Conservation (phyloP, 305 asterid species). For the Ajuga reptans region DNA sequence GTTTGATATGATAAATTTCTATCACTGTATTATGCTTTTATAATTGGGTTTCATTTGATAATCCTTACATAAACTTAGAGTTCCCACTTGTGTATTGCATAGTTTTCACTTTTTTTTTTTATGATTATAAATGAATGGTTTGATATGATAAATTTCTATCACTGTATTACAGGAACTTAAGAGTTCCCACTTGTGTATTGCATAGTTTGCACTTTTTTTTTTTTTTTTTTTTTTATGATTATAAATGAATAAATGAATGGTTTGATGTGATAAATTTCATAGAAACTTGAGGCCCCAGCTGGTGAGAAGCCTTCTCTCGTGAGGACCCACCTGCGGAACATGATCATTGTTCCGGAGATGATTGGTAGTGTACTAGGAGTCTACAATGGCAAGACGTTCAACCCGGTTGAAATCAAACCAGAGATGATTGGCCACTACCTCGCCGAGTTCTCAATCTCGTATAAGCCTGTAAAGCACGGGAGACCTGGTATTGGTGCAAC, state of each 20-base stretch:
- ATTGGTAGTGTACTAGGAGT: slow-evolving; percentile 75
- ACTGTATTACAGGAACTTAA: too few species aligned
- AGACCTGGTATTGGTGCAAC: slow-evolving; percentile 56
- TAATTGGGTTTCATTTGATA: too few species aligned
- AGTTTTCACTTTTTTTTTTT: background rate
- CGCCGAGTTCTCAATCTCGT: slow-evolving; percentile 71
- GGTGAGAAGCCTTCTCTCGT: slow-evolving; percentile 67
- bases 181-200: background rate
- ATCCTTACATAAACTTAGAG: too few species aligned
- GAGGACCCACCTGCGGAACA: slow-evolving; percentile 61
- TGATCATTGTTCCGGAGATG: slow-evolving; percentile 78
- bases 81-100: background rate
- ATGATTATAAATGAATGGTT: background rate
- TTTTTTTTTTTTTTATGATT: too few species aligned
- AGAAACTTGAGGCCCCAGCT: slow-evolving; percentile 58
- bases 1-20: background rate
- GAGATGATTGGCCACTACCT: slow-evolving; percentile 81
- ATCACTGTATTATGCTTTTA: too few species aligned
- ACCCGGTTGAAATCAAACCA: slow-evolving; percentile 66
- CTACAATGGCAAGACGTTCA: slow-evolving; percentile 70
- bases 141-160: background rate
- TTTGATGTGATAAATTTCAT: slow-evolving; percentile 5
- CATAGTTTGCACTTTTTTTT: background rate
- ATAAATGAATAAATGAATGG: background rate
- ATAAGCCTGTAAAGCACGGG: slow-evolving; percentile 63